Evolutionary conservation across 1,284 basidiomycete genomes (phyloP).

Genomic region (Sporisorium reilianum): DNA sequence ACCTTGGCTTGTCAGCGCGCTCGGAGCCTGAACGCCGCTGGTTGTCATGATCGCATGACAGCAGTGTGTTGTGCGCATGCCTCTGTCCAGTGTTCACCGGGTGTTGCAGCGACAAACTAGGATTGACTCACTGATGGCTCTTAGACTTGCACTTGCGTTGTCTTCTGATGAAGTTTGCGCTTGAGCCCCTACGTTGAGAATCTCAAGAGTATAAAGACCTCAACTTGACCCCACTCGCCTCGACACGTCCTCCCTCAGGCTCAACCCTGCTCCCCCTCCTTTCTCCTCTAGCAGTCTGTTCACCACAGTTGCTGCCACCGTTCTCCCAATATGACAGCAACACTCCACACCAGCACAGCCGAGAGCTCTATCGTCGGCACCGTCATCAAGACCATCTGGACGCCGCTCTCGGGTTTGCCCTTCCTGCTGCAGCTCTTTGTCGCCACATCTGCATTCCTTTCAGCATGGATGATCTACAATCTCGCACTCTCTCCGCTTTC

Average conservation of each 20-base stretch:
- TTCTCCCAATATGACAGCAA: constrained; percentile 17
- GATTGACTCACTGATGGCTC: not conserved
- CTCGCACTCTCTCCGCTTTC: constrained; percentile 45
- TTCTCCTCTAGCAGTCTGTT: constrained; percentile 6
- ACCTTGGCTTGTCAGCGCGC: not conserved
- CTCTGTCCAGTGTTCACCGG: not conserved
- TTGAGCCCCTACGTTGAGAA: not conserved
- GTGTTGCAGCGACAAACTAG: not conserved
- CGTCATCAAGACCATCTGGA: constrained; percentile 17
- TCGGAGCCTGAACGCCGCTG: not conserved
- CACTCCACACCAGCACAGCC: constrained; percentile 1
- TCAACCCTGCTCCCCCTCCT: constrained; percentile 8
- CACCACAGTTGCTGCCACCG: constrained; percentile 8
- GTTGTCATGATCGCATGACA: not conserved
- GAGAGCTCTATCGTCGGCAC: constrained; percentile 34
- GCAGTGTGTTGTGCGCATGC: not conserved
- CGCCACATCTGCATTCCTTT: constrained; percentile 6
- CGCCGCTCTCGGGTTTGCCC: constrained; percentile 23
- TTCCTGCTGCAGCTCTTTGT: constrained; percentile 18
- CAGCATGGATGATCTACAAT: constrained; percentile 46
- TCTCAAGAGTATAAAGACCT: constrained; percentile 18
- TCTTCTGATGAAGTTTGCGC: not conserved
- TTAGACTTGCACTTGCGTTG: not conserved
- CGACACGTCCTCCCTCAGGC: constrained; percentile 1
- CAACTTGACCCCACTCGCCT: not conserved